Percentiles rank a stretch among this genome's conserved stretches.
These are phyloP conservation scores for Acrocalymma vagum DNA, from an alignment of 2,329 filamentous ascomycete species.

Conservation along the genomic window DNA sequence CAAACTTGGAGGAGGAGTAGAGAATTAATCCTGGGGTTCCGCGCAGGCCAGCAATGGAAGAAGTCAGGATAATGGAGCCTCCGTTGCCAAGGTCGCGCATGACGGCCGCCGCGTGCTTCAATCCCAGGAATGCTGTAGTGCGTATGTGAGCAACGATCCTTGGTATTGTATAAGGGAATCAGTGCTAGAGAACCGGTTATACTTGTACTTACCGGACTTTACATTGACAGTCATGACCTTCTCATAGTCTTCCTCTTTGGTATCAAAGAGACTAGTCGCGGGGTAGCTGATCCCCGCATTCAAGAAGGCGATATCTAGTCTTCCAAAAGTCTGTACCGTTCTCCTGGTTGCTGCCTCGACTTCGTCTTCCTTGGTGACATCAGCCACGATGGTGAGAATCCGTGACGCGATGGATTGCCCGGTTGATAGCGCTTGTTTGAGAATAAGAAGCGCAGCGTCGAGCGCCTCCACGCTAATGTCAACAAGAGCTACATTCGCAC, in stretches of 20 bases:
- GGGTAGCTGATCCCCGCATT: conserved; percentile 36
- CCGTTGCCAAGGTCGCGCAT: conserved; percentile 42
- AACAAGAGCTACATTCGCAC: conserved; percentile 47
- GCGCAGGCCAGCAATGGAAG: conserved; percentile 49
- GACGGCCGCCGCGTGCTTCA: conserved; percentile 45
- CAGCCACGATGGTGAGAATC: conserved; percentile 42
- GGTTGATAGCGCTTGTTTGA: conserved; percentile 33
- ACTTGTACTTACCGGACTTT: conserved; percentile 42
- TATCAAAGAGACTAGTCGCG: conserved; percentile 46
- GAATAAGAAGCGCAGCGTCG: conserved; percentile 31
- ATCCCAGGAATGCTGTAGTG: conserved; percentile 43
- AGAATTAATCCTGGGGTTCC: conserved; percentile 46
- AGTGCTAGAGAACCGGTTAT: background rate
- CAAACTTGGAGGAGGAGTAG: conserved; percentile 50
- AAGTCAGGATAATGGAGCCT: conserved; percentile 51
- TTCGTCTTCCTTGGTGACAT: conserved; percentile 44
- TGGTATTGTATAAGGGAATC: background rate
- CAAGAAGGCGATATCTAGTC: conserved; percentile 36
- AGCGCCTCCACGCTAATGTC: conserved; percentile 42
- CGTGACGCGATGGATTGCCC: conserved; percentile 33
- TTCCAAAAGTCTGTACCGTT: conserved; percentile 35
- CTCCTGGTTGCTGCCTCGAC: conserved; percentile 33
- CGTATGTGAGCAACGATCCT: conserved; percentile 15
- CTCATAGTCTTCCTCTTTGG: conserved; percentile 45
- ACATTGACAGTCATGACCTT: conserved; percentile 48